Evolutionary conservation across 2,329 filamentous ascomycete genomes (phyloP), one percentile per base, ranked within the genome.

Genomic region (Neonectria hederae): DNA sequence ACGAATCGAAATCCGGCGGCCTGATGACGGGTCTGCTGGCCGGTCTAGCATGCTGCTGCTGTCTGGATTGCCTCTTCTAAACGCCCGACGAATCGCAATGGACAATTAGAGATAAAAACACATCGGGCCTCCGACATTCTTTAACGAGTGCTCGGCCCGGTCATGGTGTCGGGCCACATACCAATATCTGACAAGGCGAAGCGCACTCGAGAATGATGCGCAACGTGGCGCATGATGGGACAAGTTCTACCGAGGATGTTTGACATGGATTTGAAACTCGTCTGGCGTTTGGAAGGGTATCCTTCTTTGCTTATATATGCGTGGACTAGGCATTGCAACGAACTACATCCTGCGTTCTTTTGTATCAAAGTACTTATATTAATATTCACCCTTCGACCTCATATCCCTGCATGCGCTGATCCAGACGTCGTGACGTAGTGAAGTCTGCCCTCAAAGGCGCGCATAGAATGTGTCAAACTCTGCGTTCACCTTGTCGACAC

Each of bases 41-140:
- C 17, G 80, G 80, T 66, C 72, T 86, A 64, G 86, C 86, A 1
- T 87, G 85, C 75, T 88, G 86, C 74, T 88, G 86, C 77, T 88
- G 86, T 72, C 74, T 88, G 71, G 86, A 88, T 68, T 78, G 80
- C 48, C 73, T 88, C n/a, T 87, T 87, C 71, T 88, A 83, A 76
- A 61, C 32, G 24, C 6, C 46, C 9, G 26, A 43, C 9, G 2
- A 22, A 38, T 21, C 46, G 48, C 24, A 26, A 43, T 11, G 13
- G n/a, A 22, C 24, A 5, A 4, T 22, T 24, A n/a, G 54, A 42
- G 21, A 45, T 28, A 65, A 46, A 59, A 63, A 49, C 14, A 63
- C 40, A 21, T 42, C 46, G 28, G 21, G n/a, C 26, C 22, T 19
- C 17, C 6, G 22, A 30, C 22, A 14, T 3, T 24, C n/a, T 32